Base-by-base conservation (phyloP, 352 stramenopile genomes). In the Pythium scleroteichum region DNA sequence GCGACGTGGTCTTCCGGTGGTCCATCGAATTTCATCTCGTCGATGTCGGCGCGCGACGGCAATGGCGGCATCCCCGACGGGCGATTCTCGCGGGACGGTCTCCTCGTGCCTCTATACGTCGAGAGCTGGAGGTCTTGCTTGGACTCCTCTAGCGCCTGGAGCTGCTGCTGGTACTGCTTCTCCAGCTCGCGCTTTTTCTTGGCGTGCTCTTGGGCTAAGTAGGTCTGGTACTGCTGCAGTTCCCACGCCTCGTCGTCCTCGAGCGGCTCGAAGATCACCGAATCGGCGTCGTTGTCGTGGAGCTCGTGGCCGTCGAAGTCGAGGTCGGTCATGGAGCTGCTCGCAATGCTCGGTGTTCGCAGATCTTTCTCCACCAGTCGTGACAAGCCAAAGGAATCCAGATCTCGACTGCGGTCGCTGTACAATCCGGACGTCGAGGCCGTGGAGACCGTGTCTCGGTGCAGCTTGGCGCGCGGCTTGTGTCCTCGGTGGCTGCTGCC, bases 271-370 rank as follows among this genome's bases (percentile, higher is more conserved):
- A 51, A 20, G 22, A 33, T 40, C 8, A 61, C 44, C 1, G 53
- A 61, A 22, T 52, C 26, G 20, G 51, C 53, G 29, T 52, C 23
- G 23, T 60, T 42, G 19, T 32, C 53, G 27, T 41, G 53, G 13
- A 42, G 53, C 27, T 47, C 29, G 26, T 47, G 2, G 42, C 49
- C 49, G 29, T 52, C 45, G 17, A 52, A 52, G 22, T 41, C 27
- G 2, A 55, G 22, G 32, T 46, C 32, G 0, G 49, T 55, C 2
- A 20, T 44, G 6, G 32, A 22, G 23, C 49, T 55, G 19, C 19
- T 29, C n/a, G 49, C 49, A 16, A 45, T 41, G 32, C 49, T 55
- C 27, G 32, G 17, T 2, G 9, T 7, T 4, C 16, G 26, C 2
- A 24, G 4, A 8, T 19, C 19, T 12, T 33, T 27, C 8, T 33